Conservation (phyloP, 441 rosid genomes). For the Populus hybrid region DNA sequence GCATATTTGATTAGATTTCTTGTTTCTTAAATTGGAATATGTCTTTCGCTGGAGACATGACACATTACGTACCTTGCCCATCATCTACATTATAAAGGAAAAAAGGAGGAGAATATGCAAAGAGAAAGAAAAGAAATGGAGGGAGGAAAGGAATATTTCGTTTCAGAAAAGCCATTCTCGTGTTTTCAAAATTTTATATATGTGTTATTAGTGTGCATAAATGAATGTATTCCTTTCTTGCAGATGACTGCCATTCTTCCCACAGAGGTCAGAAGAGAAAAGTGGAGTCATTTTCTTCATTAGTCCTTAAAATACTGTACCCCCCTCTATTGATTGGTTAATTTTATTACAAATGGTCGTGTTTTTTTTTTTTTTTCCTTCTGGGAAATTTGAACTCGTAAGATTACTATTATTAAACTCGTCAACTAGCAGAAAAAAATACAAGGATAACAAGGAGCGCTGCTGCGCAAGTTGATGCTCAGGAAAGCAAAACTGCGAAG, state of each 20-base stretch:
- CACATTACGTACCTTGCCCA: background rate
- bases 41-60: background rate
- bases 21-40: background rate
- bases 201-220: too few species aligned
- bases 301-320: too few species aligned
- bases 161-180: background rate
- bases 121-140: background rate
- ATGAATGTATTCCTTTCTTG: background rate
- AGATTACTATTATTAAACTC: too few species aligned
- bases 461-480: background rate
- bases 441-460: background rate
- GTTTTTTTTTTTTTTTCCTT: too few species aligned
- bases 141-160: background rate
- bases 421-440: background rate
- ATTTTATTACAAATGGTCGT: too few species aligned
- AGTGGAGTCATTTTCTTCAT: too few species aligned
- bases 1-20: background rate
- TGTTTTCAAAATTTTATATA: background rate
- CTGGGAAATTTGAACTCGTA: too few species aligned
- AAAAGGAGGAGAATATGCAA: too few species aligned
- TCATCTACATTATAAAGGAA: background rate
- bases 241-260: too few species aligned
- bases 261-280: too few species aligned
- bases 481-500: background rate
- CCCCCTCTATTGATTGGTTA: too few species aligned